Evolutionary conservation across 2,329 filamentous ascomycete genomes (phyloP).

Genomic region (Colletotrichum horii): DNA sequence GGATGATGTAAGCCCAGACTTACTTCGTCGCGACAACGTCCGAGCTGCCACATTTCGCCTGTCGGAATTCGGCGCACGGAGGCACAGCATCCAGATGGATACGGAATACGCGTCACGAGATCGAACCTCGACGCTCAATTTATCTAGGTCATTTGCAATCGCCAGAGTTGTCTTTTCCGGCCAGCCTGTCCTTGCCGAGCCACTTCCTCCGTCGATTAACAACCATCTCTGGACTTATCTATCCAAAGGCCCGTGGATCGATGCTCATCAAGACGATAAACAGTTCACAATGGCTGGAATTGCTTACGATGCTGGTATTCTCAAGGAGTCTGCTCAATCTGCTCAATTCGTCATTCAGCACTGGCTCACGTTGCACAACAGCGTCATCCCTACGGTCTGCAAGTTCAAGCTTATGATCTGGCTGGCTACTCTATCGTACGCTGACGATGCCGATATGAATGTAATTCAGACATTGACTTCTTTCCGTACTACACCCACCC

Average conservation of each 20-base stretch:
- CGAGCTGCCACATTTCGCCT: constrained; percentile 46
- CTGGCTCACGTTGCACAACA: background rate
- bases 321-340: background rate
- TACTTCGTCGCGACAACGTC: constrained; percentile 26
- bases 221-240: too few species aligned
- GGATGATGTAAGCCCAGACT: background rate
- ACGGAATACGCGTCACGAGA: constrained; percentile 4
- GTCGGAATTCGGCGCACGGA: constrained; percentile 31
- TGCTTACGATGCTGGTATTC: background rate
- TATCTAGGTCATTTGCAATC: background rate
- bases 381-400: background rate
- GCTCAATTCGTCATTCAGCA: background rate
- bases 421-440: constrained; percentile 25
- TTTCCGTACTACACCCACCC: background rate
- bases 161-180: background rate
- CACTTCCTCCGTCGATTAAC: too few species aligned
- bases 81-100: constrained; percentile 9
- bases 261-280: too few species aligned
- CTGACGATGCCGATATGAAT: background rate
- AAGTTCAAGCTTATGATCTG: constrained; percentile 22
- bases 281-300: too few species aligned
- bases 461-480: constrained; percentile 19
- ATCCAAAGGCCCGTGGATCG: too few species aligned
- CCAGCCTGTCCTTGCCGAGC: too few species aligned
- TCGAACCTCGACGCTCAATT: background rate